phyloP scores from a whole-genome alignment of 2,329 filamentous ascomycete genomes.

The Septoria linicola region DNA sequence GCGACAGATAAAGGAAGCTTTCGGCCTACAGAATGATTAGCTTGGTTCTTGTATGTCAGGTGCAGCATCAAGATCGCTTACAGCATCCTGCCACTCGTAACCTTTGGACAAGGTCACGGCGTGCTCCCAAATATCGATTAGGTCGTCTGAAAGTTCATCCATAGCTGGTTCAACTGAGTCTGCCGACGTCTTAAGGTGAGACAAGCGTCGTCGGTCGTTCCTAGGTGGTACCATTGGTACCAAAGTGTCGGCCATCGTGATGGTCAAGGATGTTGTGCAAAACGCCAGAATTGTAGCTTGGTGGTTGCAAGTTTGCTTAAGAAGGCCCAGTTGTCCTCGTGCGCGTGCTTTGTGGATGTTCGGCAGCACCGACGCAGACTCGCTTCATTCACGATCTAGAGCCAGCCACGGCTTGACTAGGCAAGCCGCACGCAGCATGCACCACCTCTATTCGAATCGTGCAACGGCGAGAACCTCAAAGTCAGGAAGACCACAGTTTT shows the following conservation, averaged over 20 bases:
- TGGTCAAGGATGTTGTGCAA: slow-evolving; percentile 4
- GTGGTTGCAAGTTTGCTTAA: slow-evolving; percentile 7
- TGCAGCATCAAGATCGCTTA: slow-evolving; percentile 1
- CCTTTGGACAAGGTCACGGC: slow-evolving; percentile 34
- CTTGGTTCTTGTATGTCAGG: neutral
- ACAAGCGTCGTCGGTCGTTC: slow-evolving; percentile 7
- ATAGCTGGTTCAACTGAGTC: neutral
- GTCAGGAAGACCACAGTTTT: slow-evolving; percentile 19
- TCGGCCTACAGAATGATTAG: slow-evolving; percentile 17
- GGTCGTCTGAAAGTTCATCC: slow-evolving; percentile 18
- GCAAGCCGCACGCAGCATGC: neutral
- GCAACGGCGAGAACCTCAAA: slow-evolving; percentile 29
- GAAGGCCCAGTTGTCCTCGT: neutral
- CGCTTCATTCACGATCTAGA: slow-evolving; percentile 17
- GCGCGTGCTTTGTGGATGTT: slow-evolving; percentile 2
- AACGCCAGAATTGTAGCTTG: neutral
- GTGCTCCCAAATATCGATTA: slow-evolving; percentile 39
- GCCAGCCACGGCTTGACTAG: slow-evolving; percentile 16
- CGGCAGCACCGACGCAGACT: slow-evolving; percentile 6
- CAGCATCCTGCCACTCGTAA: slow-evolving; percentile 37
- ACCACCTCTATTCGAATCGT: slow-evolving; percentile 7
- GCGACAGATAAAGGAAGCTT: slow-evolving; percentile 30
- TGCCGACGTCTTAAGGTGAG: neutral
- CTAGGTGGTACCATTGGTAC: slow-evolving; percentile 4
- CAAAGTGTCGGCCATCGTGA: slow-evolving; percentile 1